A percentile compares a stretch with the other conserved stretches of the same genome.
Conservation (phyloP, 2,329 filamentous ascomycete genomes). For the Penicillium crustosum region DNA sequence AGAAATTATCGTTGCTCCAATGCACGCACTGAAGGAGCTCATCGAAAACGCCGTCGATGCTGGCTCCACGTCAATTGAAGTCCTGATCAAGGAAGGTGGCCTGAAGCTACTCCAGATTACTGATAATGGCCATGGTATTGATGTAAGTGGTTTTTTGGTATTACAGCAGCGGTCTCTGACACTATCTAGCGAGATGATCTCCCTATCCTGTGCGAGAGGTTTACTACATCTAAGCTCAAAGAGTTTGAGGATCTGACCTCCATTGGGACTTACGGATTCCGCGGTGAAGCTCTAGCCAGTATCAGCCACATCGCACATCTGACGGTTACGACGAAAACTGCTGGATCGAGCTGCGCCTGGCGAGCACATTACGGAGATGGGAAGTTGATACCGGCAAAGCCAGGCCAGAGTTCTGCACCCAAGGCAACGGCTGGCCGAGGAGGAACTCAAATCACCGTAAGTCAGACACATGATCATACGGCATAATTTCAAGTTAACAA, state of each 20-base stretch:
- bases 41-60: slow-evolving; percentile 98
- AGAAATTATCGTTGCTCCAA: slow-evolving; percentile 96
- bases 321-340: slow-evolving; percentile 89
- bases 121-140: slow-evolving; percentile 94
- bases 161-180: slow-evolving; percentile 9
- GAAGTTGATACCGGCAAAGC: slow-evolving; percentile 76
- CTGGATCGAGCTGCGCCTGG: slow-evolving; percentile 84
- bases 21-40: slow-evolving; percentile 92
- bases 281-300: slow-evolving; percentile 91
- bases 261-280: slow-evolving; percentile 96
- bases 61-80: slow-evolving; percentile 86
- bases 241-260: slow-evolving; percentile 86
- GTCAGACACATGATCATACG: slow-evolving; percentile 11
- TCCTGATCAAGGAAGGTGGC: slow-evolving; percentile 91
- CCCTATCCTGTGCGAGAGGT: slow-evolving; percentile 87
- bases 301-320: slow-evolving; percentile 98
- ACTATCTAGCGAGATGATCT: slow-evolving; percentile 75
- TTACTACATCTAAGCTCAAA: slow-evolving; percentile 94
- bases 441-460: slow-evolving; percentile 86
- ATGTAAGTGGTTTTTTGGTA: slow-evolving; percentile 56
- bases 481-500: not conserved
- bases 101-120: slow-evolving; percentile 95
- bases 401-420: slow-evolving; percentile 81
- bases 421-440: slow-evolving; percentile 82
- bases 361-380: slow-evolving; percentile 84